Evolutionary conservation across 208 protist species (phyloP).

Genomic region (Leishmania martiniquensis): DNA sequence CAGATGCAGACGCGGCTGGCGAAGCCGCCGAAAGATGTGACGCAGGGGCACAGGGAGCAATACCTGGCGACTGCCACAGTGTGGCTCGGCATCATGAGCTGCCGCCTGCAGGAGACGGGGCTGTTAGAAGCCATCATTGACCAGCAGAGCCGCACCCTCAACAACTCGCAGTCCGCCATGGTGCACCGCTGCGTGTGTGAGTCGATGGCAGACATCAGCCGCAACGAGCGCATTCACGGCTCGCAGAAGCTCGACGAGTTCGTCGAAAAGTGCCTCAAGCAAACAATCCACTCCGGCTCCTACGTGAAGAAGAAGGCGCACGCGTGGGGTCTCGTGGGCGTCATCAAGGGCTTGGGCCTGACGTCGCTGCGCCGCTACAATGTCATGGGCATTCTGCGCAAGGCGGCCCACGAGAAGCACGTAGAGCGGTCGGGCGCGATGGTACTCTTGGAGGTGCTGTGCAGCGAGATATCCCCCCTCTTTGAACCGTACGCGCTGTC

Average conservation of each 20-base stretch:
- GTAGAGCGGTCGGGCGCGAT: constrained; percentile 82
- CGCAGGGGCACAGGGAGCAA: constrained; percentile 78
- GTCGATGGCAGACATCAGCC: constrained; percentile 87
- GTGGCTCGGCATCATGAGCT: constrained; percentile 91
- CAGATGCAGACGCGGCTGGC: constrained; percentile 74
- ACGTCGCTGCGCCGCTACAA: constrained; percentile 71
- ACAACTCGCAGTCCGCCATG: constrained; percentile 89
- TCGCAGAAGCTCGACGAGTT: constrained; percentile 87
- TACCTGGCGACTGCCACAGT: constrained; percentile 88
- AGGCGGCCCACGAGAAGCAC: constrained; percentile 73
- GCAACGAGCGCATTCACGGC: constrained; percentile 64
- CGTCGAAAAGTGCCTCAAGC: constrained; percentile 91
- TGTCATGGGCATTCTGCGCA: constrained; percentile 68
- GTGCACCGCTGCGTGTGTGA: constrained; percentile 91
- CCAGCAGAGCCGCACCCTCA: constrained; percentile 87
- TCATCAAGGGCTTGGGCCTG: constrained; percentile 84
- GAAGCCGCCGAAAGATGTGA: constrained; percentile 85
- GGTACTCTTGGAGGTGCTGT: constrained; percentile 88
- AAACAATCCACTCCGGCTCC: constrained; percentile 79
- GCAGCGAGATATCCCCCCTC: constrained; percentile 68
- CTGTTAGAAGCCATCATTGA: constrained; percentile 88
- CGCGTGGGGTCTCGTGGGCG: constrained; percentile 85
- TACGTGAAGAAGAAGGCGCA: constrained; percentile 95
- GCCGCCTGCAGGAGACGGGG: constrained; percentile 79
- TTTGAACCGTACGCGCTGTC: constrained; percentile 91